Percentiles rank a stretch among this genome's conserved stretches.
Evolutionary conservation across 345 rosid species (phyloP).

Genomic region (Physaria fendleri): DNA sequence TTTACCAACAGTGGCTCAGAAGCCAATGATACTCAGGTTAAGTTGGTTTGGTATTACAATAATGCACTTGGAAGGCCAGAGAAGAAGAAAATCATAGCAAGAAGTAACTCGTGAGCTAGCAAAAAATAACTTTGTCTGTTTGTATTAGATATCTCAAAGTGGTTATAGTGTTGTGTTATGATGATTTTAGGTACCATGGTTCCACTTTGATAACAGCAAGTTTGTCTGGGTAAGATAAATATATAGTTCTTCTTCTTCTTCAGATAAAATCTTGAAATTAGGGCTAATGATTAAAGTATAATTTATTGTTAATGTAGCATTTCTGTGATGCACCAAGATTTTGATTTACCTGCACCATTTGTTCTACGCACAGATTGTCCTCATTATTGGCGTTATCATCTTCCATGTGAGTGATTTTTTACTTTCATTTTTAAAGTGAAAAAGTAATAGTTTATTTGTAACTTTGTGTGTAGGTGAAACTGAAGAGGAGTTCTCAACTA

Average conservation of each 20-base stretch:
- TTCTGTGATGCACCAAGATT: constrained; percentile 80
- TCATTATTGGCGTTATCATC: constrained; percentile 97
- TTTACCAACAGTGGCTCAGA: constrained; percentile 96
- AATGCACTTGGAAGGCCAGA: constrained; percentile 84
- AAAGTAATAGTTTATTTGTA: background rate
- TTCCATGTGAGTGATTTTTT: constrained; percentile 36
- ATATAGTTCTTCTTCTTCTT: background rate
- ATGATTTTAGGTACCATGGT: constrained; percentile 70
- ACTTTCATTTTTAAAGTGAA: background rate
- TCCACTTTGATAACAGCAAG: constrained; percentile 90
- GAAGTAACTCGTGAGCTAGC: constrained; percentile 59
- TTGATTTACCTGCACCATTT: constrained; percentile 96
- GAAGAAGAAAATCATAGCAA: constrained; percentile 80
- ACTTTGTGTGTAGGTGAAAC: constrained; percentile 61
- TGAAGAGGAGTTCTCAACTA: constrained; percentile 87
- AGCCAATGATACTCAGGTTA: constrained; percentile 97
- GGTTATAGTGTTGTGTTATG: constrained; percentile 14
- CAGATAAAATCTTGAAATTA: constrained; percentile 4
- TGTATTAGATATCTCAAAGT: background rate
- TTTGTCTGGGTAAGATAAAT: constrained; percentile 73
- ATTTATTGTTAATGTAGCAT: constrained; percentile 65
- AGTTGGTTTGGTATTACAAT: constrained; percentile 85
- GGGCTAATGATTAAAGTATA: too few species aligned
- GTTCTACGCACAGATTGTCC: constrained; percentile 93
- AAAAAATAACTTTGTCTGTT: background rate